phyloP scores from a whole-genome alignment of 345 rosid genomes.

The Syzygium aqueum region DNA sequence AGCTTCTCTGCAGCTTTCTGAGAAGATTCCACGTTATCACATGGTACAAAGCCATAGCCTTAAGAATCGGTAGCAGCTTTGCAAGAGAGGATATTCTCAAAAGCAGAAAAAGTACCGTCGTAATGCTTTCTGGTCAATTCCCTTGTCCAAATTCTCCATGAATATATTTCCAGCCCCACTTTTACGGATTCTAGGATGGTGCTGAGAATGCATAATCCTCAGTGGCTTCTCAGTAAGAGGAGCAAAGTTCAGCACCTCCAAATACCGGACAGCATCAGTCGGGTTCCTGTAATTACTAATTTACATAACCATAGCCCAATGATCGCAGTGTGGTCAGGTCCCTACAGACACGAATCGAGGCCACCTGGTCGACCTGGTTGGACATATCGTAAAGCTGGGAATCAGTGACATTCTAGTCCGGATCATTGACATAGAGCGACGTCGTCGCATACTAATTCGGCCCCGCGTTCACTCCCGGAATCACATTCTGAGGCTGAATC shows the following conservation, averaged over 20 bases:
- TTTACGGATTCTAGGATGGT: conserved; percentile 78
- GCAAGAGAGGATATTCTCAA: conserved; percentile 78
- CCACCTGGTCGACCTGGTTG: background rate
- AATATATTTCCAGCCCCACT: conserved; percentile 85
- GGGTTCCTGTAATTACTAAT: conserved; percentile 43
- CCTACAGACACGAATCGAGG: conserved; percentile 4
- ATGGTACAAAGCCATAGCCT: conserved; percentile 91
- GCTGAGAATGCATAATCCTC: conserved; percentile 78
- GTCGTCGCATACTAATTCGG: conserved; percentile 48
- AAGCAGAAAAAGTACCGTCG: conserved; percentile 70
- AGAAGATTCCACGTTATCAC: conserved; percentile 68
- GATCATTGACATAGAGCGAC: conserved; percentile 62
- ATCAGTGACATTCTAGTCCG: background rate
- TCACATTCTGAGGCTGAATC: conserved; percentile 23
- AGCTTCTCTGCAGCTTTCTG: conserved; percentile 63
- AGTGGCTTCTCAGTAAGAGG: conserved; percentile 55
- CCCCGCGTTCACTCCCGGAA: conserved; percentile 6
- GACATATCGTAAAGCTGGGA: conserved; percentile 2
- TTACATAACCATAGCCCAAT: conserved; percentile 73
- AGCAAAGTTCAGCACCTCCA: conserved; percentile 64
- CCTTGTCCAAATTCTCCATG: conserved; percentile 83
- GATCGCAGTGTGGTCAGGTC: conserved; percentile 65
- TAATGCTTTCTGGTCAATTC: conserved; percentile 77
- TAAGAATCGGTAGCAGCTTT: conserved; percentile 75
- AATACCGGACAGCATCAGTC: conserved; percentile 47